These are phyloP conservation scores for Globisporangium cederbergense DNA, from an alignment of 352 stramenopile species.

Conservation along the genomic window DNA sequence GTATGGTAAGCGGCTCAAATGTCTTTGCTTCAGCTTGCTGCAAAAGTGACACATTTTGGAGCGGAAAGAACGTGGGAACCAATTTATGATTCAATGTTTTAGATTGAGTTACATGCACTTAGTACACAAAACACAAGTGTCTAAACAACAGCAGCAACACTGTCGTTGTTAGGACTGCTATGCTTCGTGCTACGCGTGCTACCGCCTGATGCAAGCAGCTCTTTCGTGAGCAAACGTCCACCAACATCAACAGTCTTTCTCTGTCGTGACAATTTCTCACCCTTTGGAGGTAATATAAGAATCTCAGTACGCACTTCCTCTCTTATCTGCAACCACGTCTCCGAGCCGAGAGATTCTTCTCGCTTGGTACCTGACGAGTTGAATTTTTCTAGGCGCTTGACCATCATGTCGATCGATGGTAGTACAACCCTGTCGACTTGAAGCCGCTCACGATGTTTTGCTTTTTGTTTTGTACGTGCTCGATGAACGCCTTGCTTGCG, in stretches of 20 bases:
- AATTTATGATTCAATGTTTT: too few species aligned
- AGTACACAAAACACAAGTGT: neutral
- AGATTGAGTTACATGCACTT: too few species aligned
- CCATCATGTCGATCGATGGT: conserved; percentile 12
- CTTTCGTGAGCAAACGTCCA: neutral
- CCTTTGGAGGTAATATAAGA: conserved; percentile 5
- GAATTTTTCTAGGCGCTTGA: conserved; percentile 10
- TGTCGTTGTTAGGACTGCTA: neutral
- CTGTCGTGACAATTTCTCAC: neutral
- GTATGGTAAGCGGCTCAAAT: too few species aligned
- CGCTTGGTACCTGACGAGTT: conserved; percentile 4
- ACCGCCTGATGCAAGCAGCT: neutral
- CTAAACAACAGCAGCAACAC: neutral
- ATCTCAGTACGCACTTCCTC: conserved; percentile 1
- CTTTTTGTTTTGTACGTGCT: conserved; percentile 9
- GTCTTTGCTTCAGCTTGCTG: too few species aligned
- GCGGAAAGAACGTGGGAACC: too few species aligned
- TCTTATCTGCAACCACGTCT: conserved; percentile 15
- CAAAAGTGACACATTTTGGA: too few species aligned
- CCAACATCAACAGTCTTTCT: conserved; percentile 8
- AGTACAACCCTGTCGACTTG: conserved; percentile 7
- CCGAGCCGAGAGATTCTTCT: neutral
- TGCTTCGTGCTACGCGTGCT: neutral
- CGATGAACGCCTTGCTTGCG: conserved; percentile 10
- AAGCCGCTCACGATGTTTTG: conserved; percentile 11